phyloP scores from a whole-genome alignment of 31 red algal genomes.

The Bonnemaisonia californica region DNA sequence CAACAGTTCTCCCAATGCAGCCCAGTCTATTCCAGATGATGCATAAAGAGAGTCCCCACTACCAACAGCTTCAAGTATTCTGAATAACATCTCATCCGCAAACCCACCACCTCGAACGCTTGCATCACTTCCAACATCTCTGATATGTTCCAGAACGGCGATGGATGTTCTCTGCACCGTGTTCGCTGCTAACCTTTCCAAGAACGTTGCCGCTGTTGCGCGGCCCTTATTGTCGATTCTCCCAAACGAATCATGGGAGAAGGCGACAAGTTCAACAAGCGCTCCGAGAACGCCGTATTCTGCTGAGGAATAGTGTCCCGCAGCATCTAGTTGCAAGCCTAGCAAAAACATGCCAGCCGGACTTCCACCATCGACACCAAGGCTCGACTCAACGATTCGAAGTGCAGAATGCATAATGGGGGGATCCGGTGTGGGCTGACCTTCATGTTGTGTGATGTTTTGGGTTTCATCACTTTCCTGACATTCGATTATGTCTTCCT shows the following conservation, averaged over 20 bases:
- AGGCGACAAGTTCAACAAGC: conserved; percentile 64
- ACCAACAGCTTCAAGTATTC: conserved; percentile 51
- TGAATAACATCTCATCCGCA: conserved; percentile 73
- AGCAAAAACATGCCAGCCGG: conserved; percentile 64
- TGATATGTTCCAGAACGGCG: conserved; percentile 69
- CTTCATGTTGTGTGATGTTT: conserved; percentile 15
- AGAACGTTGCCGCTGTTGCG: conserved; percentile 71
- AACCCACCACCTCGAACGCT: conserved; percentile 56
- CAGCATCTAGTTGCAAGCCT: conserved; percentile 41
- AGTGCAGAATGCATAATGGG: conserved; percentile 77
- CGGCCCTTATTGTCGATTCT: conserved; percentile 35
- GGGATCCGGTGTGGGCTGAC: neutral
- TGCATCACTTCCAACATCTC: conserved; percentile 38
- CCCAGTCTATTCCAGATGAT: conserved; percentile 51
- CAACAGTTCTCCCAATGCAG: conserved; percentile 60
- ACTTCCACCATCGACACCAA: conserved; percentile 70
- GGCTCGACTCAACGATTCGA: conserved; percentile 67
- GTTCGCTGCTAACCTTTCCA: conserved; percentile 68
- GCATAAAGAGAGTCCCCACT: conserved; percentile 37
- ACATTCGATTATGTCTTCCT: neutral
- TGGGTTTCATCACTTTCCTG: neutral
- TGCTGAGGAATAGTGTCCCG: conserved; percentile 21
- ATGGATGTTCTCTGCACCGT: conserved; percentile 52
- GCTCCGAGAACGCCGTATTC: conserved; percentile 73
- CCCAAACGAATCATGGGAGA: conserved; percentile 32